A percentile compares a stretch with the other conserved stretches of the same genome.
These are phyloP conservation scores for Cladosporium sp. DNA, from an alignment of 2,329 filamentous ascomycete species.

Conservation along the genomic window DNA sequence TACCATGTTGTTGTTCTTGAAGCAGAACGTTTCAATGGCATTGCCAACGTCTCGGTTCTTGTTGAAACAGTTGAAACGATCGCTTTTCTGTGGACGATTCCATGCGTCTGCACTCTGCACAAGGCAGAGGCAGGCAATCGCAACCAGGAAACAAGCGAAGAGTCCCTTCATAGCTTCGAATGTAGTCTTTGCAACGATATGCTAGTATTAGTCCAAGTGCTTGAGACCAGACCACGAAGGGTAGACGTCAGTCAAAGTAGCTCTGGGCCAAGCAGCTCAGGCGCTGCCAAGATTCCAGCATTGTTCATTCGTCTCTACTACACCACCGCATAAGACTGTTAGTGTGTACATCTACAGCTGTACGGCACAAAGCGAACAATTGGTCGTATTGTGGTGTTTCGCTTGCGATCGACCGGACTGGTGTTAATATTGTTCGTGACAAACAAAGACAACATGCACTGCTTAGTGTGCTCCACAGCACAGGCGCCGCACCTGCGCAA, in stretches of 20 bases:
- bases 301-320: not conserved
- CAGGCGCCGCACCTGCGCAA: too few relatives aligned
- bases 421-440: not conserved
- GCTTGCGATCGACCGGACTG: not conserved
- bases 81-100: not conserved
- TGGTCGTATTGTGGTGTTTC: not conserved
- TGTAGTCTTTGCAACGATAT: not conserved
- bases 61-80: not conserved
- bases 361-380: not conserved
- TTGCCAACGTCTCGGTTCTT: not conserved
- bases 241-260: not conserved
- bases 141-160: not conserved
- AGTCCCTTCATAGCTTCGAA: not conserved
- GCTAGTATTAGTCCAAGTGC: too few relatives aligned
- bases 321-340: not conserved
- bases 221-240: too few relatives aligned
- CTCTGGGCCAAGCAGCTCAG: not conserved
- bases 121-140: conserved; percentile 3
- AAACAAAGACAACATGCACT: not conserved
- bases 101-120: not conserved
- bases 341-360: not conserved
- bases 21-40: not conserved
- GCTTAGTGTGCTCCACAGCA: not conserved
- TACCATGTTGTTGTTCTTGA: not conserved
- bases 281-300: not conserved